Evolutionary conservation across 1,284 basidiomycete species (phyloP).

Genomic region (Cutaneotrichosporon spelunceum): DNA sequence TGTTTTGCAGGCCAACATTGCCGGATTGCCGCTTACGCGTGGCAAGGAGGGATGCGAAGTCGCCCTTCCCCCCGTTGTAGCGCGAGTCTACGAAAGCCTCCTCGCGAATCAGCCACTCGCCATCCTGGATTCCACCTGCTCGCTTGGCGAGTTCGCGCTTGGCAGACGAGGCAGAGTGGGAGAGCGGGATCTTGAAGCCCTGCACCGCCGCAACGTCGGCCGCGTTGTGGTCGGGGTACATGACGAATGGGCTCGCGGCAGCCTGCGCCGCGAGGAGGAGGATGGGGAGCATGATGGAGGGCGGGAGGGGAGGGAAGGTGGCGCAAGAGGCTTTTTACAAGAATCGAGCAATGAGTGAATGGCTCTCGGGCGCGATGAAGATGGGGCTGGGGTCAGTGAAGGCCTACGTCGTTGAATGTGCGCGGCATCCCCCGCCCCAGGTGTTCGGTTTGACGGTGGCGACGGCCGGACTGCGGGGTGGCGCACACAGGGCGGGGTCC

Average conservation of each 20-base stretch:
- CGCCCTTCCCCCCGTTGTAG: constrained; percentile 33
- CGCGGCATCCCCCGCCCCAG: neutral
- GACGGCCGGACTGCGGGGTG: neutral
- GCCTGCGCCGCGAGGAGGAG: constrained; percentile 18
- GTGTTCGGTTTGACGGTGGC: neutral
- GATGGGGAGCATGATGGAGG: constrained; percentile 20
- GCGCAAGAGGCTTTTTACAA: neutral
- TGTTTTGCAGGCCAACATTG: constrained; percentile 24
- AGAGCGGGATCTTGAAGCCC: constrained; percentile 31
- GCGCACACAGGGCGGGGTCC: neutral
- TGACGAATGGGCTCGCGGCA: constrained; percentile 15
- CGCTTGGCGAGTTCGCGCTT: constrained; percentile 30
- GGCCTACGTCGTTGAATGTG: neutral
- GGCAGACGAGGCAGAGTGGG: constrained; percentile 23
- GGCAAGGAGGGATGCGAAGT: constrained; percentile 26
- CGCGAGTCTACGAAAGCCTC: constrained; percentile 38
- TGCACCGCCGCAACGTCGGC: constrained; percentile 6
- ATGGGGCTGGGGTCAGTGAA: neutral
- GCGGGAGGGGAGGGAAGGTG: neutral
- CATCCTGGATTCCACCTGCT: constrained; percentile 14
- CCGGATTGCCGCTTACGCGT: constrained; percentile 12
- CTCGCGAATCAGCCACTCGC: constrained; percentile 35
- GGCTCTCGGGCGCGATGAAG: neutral
- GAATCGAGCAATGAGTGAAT: neutral
- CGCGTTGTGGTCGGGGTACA: constrained; percentile 8